Evolutionary conservation across 768 basidiomycete genomes (phyloP), one percentile per base, ranked within the genome.

Genomic region (Strobilomyces dryophilus): DNA sequence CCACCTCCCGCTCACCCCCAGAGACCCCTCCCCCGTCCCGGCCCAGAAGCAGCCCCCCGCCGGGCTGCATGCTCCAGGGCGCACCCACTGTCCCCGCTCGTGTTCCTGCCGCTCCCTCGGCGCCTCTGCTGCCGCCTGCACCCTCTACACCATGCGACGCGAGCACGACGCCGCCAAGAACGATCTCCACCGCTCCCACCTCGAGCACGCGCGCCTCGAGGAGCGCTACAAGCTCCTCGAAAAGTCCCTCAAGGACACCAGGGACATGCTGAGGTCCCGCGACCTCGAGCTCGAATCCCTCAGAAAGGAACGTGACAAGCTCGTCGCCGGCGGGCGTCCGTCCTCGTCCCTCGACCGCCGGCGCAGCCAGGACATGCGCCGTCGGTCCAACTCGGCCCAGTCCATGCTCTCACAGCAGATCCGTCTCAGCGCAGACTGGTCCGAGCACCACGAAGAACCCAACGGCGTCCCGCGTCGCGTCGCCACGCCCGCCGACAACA

Each of bases 201-300:
- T 73, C 51, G 81, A 86, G 46, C 73, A 80, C 20, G 67, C 76
- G 27, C 79, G 77, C 44, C 70, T 84, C 32, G 78, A 84, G 49
- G 87, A 88, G 56, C 77, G 80, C 15, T 85, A 80, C 68, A 79
- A 74, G 66, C 66, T 75, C 63, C 74, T 89, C 45, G 87, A 89
- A 61, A 78, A 73, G 60, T 76, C 82, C 17, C 70, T 89, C 53
- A 79, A 75, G 60, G 86, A 88, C 59, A 81, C 84, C 45, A 75
- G 79, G 46, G 84, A 87, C 12, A 57, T 81, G 45, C 66, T 89
- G 58, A 77, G 76, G 52, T 56, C 73, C 1, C 78, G 80, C 55
- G 87, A 89, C 55, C 61, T 71, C 43, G 86, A 89, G 70, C 67
- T 86, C 44, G 83, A 84, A 31, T 71, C 70, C 51, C 65, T 85